A percentile compares a stretch with the other conserved stretches of the same genome.
Conservation (phyloP, 371 early-diverging fungal species). For the Apophysomyces sp. region DNA sequence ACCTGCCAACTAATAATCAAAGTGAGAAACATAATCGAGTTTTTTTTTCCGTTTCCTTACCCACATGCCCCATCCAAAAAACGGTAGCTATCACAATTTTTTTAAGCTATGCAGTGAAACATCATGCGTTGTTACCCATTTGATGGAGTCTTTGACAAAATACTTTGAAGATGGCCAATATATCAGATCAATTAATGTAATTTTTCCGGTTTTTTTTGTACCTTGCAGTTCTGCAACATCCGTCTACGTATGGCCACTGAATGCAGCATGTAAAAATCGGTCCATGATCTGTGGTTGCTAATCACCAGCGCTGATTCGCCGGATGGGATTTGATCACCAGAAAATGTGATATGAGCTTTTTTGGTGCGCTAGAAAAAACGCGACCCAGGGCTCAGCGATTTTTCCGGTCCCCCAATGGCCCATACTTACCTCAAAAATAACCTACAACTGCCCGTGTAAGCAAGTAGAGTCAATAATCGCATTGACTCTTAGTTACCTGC, state of each 20-base stretch:
- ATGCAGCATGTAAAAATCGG: slow-evolving; percentile 68
- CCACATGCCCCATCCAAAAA: slow-evolving; percentile 68
- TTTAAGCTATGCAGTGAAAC: neutral
- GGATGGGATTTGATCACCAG: slow-evolving; percentile 58
- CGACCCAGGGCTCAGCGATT: too few species aligned
- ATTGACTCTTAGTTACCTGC: slow-evolving; percentile 47
- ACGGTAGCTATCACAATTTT: slow-evolving; percentile 41
- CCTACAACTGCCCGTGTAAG: slow-evolving; percentile 13
- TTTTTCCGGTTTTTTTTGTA: slow-evolving; percentile 16
- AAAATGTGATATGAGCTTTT: slow-evolving; percentile 64
- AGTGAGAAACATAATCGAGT: neutral
- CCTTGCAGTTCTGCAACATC: slow-evolving; percentile 70
- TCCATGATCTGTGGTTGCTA: slow-evolving; percentile 64
- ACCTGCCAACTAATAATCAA: slow-evolving; percentile 59
- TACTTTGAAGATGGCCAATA: slow-evolving; percentile 40
- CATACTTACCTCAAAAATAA: slow-evolving; percentile 47
- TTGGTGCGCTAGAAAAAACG: slow-evolving; percentile 54
- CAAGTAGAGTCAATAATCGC: neutral
- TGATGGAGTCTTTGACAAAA: slow-evolving; percentile 74
- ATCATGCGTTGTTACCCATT: slow-evolving; percentile 48
- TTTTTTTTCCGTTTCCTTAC: slow-evolving; percentile 23
- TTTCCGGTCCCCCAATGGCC: too few species aligned
- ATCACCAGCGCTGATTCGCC: slow-evolving; percentile 63
- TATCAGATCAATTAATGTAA: neutral
- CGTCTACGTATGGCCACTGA: slow-evolving; percentile 58